phyloP scores from a whole-genome alignment of 73 alveolate genomes.

The Stentor coeruleus region DNA sequence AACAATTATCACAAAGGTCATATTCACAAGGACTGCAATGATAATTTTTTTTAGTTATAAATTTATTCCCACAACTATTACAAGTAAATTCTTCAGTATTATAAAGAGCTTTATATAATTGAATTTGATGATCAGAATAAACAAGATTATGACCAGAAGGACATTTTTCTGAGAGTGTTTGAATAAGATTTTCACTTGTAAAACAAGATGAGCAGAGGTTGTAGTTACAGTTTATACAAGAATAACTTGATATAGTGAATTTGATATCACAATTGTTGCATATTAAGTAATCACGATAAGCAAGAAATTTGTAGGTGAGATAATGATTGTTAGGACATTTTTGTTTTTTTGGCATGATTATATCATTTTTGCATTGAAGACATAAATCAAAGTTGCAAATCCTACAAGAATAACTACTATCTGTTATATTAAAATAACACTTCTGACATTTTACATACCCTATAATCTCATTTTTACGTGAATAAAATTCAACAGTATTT shows the following conservation, averaged over 20 bases:
- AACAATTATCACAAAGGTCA: not conserved
- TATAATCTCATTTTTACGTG: not conserved
- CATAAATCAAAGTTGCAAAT: not conserved
- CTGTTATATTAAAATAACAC: not conserved
- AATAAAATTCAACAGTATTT: not conserved
- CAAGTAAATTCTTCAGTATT: not conserved
- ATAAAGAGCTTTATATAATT: too few species aligned
- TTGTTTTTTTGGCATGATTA: too few species aligned
- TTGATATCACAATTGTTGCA: not conserved
- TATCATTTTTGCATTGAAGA: not conserved
- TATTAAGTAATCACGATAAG: too few species aligned
- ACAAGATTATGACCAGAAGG: not conserved
- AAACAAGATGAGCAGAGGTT: not conserved
- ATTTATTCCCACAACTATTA: too few species aligned
- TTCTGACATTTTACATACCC: not conserved
- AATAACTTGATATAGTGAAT: not conserved
- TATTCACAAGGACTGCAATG: not conserved
- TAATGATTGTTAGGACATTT: too few species aligned
- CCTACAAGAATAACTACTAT: not conserved
- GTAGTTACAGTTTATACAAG: not conserved
- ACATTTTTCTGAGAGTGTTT: too few species aligned
- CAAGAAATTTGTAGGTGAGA: too few species aligned
- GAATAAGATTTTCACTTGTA: too few species aligned
- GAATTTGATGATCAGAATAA: not conserved
- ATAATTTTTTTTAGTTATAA: not conserved